A percentile compares a stretch with the other conserved stretches of the same genome.
Conservation (phyloP, 2,329 filamentous ascomycete species). For the Lachnellula cervina region DNA sequence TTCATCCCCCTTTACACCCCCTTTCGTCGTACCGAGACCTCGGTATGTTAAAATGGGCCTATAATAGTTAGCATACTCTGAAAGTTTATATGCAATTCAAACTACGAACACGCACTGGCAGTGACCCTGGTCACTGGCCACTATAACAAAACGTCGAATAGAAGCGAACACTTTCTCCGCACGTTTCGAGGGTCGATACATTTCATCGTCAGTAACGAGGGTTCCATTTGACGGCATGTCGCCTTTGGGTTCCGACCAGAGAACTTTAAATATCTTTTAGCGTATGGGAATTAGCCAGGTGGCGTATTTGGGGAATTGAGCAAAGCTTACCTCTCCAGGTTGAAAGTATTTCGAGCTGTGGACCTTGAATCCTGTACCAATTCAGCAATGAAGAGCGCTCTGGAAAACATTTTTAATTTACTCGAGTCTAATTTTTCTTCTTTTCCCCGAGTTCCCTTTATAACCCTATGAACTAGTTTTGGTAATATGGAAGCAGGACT, state of each 20-base stretch:
- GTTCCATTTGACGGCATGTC: no score
- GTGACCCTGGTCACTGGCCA: neutral
- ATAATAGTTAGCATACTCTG: neutral
- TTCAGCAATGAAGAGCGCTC: neutral
- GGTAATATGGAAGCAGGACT: no score
- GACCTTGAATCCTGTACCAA: neutral
- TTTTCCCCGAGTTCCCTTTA: neutral
- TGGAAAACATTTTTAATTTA: neutral
- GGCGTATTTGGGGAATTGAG: neutral
- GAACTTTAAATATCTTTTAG: neutral
- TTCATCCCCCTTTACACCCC: slow-evolving; percentile 9
- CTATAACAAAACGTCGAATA: slow-evolving; percentile 12
- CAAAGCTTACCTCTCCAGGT: neutral
- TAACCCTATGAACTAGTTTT: neutral
- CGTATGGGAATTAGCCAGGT: neutral
- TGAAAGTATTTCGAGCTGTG: neutral
- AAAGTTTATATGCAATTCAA: neutral
- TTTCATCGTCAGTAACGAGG: no score
- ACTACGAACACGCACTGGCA: slow-evolving; percentile 17
- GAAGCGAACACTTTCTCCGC: no score
- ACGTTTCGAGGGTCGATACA: no score
- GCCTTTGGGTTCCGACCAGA: neutral
- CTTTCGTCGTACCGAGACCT: slow-evolving; percentile 14
- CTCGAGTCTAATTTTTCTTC: neutral
- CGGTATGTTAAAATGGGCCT: slow-evolving; percentile 23